Percentiles rank a stretch among this genome's conserved stretches.
These are phyloP conservation scores for Tolypocladium sp. DNA, from an alignment of 2,329 filamentous ascomycete species.

Conservation along the genomic window DNA sequence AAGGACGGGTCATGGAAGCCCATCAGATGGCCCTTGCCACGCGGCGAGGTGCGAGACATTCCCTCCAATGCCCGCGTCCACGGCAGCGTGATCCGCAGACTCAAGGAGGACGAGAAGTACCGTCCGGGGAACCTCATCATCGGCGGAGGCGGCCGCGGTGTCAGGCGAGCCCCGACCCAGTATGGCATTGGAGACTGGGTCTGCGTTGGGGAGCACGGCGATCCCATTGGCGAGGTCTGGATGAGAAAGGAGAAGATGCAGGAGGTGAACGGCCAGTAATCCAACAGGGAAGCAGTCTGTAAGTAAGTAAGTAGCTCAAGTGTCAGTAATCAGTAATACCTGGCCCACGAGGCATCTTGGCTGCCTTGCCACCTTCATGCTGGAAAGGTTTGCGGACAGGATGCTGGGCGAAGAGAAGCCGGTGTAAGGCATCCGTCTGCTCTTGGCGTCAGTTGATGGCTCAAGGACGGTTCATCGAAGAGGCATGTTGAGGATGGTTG, in stretches of 20 bases:
- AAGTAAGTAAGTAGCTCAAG: background rate
- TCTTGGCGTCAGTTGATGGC: too few species aligned
- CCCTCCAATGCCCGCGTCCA: constrained; percentile 63
- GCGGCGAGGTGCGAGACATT: constrained; percentile 70
- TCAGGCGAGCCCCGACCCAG: constrained; percentile 48
- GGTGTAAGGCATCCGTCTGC: too few species aligned
- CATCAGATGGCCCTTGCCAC: constrained; percentile 70
- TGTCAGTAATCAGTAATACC: background rate
- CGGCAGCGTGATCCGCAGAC: constrained; percentile 62
- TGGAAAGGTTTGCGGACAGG: background rate
- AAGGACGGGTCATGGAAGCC: constrained; percentile 67
- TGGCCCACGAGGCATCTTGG: background rate
- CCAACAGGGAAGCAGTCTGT: background rate
- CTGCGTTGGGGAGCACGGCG: constrained; percentile 53
- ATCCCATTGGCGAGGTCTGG: constrained; percentile 62
- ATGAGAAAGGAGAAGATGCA: constrained; percentile 23
- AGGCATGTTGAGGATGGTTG: too few species aligned
- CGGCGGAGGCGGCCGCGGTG: constrained; percentile 67
- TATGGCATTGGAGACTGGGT: constrained; percentile 66
- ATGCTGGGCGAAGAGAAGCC: too few species aligned
- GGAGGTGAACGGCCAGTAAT: background rate
- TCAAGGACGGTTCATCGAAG: background rate
- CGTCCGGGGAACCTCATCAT: constrained; percentile 73
- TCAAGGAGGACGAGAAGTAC: constrained; percentile 55
- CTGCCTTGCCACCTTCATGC: background rate